These are phyloP conservation scores for Kitagawia praeruptora DNA, from an alignment of 129 eudicot species.

Conservation along the genomic window DNA sequence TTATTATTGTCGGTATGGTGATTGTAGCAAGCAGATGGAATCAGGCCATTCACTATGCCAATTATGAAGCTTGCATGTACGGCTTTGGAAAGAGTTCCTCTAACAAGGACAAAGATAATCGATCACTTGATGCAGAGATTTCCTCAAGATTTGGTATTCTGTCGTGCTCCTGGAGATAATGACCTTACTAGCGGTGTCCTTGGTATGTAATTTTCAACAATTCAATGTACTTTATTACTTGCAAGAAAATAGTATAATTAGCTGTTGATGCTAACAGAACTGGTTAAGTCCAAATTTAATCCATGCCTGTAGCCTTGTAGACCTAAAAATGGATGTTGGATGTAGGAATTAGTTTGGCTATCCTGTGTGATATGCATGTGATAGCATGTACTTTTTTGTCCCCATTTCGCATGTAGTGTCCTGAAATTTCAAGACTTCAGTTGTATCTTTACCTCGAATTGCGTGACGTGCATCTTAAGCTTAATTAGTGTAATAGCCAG, in stretches of 20 bases:
- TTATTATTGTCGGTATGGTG: slow-evolving; percentile 6
- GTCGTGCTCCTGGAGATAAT: slow-evolving; percentile 78
- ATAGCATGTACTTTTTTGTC: background rate
- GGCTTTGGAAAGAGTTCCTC: slow-evolving; percentile 92
- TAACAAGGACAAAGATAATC: slow-evolving; percentile 52
- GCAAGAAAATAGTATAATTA: background rate
- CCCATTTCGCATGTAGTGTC: background rate
- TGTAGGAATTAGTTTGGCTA: background rate
- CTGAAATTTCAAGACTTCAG: background rate
- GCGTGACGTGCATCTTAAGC: background rate
- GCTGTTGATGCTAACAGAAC: background rate
- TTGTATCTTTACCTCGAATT: background rate
- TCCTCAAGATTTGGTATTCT: slow-evolving; percentile 79
- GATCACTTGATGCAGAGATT: slow-evolving; percentile 57
- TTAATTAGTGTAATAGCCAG: background rate
- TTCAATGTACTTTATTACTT: background rate
- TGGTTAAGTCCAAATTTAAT: background rate
- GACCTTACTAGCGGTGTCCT: slow-evolving; percentile 53
- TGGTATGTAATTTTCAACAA: slow-evolving; percentile 33
- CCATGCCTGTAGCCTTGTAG: background rate
- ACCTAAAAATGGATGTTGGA: background rate
- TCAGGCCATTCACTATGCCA: slow-evolving; percentile 98
- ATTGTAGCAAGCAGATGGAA: slow-evolving; percentile 91
- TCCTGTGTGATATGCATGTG: background rate
- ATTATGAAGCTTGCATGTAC: slow-evolving; percentile 92